These are phyloP conservation scores for Clarireedia homoeocarpa DNA, from an alignment of 2,329 filamentous ascomycete genomes.

Conservation along the genomic window DNA sequence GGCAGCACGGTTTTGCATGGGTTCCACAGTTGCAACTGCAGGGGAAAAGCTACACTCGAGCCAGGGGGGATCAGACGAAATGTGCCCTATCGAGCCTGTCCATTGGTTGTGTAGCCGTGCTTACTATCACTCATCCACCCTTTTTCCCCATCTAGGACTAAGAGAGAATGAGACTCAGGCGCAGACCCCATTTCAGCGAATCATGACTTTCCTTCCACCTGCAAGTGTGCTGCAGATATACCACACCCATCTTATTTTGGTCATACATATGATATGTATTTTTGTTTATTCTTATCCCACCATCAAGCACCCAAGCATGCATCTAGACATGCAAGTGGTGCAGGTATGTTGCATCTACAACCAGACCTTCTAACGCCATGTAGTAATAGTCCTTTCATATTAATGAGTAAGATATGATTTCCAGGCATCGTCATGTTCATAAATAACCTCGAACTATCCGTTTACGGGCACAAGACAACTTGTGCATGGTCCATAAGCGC, in stretches of 20 bases:
- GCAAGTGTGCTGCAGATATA: conserved; percentile 5
- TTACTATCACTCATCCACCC: conserved; percentile 5
- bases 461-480: neutral
- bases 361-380: conserved; percentile 2
- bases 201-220: neutral
- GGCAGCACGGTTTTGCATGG: conserved; percentile 4
- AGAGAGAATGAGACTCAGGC: neutral
- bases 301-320: neutral
- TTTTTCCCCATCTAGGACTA: neutral
- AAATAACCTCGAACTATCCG: conserved; percentile 6
- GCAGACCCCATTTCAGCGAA: conserved; percentile 7
- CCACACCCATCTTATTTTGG: neutral
- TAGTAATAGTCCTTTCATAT: neutral
- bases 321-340: neutral
- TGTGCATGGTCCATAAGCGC: conserved; percentile 8
- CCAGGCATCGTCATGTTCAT: conserved; percentile 9
- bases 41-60: neutral
- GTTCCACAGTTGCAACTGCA: neutral
- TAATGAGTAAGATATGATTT: conserved; percentile 3
- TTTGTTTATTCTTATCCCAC: conserved; percentile 7
- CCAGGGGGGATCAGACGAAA: conserved; percentile 8
- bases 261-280: neutral
- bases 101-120: conserved; percentile 10
- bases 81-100: conserved; percentile 5
- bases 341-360: conserved; percentile 4